Evolutionary conservation across 192 early-diverging fungal genomes (phyloP), one percentile per base, ranked within the genome.

Genomic region (Glomus cerebriforme): DNA sequence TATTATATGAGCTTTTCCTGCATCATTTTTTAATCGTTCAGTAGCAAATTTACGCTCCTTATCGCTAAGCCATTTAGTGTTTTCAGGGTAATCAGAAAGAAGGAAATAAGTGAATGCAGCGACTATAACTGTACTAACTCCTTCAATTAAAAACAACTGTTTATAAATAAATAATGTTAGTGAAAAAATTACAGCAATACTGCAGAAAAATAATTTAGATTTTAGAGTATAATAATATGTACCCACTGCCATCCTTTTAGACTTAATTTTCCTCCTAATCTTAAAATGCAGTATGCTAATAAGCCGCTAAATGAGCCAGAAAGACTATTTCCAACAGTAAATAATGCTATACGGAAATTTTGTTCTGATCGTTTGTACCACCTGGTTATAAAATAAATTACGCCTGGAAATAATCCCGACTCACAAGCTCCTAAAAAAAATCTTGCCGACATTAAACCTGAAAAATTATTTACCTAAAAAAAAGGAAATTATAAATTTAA

Each of bases 241-340:
- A 79, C 60, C 85, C 87, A 90, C 60, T 86, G 88, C 90, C 90
- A 91, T 0, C 84, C 84, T 76, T 59, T 34, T 7, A 90, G 79
- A 2, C 87, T 87, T 1, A 60, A 63, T 29, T 79, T 59, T 45
- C 89, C 88, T n/a, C 91, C 82, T 85, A 93, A 88, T 68, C 85
- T 81, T 32, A 83, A 77, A 66, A 92, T 90, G 73, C 87, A 90
- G 81, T 91, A 92, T 58, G 90, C 91, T 60, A 91, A 78, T 1
- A 92, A 84, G 47, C 90, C 92, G 19, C 90, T 90, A 76, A 92
- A 87, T 24, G 86, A 86, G 45, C 86, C 86, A 37, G 89, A 87
- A 70, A 91, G 80, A 0, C 85, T 86, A 19, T 88, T 79, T 17
- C 82, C 85, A 63, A 81, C 79, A 80, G 88, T 88, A 77, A 90